These are phyloP conservation scores for sweet orange (Citrus sinensis) DNA, from an alignment of 345 rosid species.

Conservation along the genomic window DNA sequence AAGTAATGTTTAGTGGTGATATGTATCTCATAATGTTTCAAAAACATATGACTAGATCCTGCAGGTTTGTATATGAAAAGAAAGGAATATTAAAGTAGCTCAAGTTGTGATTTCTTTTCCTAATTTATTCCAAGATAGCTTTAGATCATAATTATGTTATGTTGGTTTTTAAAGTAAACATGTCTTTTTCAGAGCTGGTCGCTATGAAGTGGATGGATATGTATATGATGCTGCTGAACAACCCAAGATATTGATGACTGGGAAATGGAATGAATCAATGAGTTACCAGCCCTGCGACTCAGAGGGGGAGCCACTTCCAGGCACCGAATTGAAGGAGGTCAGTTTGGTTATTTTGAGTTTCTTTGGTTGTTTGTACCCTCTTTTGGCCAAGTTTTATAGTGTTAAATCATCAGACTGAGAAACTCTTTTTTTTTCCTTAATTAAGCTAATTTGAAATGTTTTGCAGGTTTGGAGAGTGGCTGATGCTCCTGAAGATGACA, in stretches of 20 bases:
- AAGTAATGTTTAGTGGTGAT: neutral
- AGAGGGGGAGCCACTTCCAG: constrained; percentile 78
- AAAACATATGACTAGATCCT: neutral
- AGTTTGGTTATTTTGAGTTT: constrained; percentile 1
- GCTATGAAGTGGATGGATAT: constrained; percentile 86
- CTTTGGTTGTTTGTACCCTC: neutral
- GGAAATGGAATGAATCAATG: constrained; percentile 79
- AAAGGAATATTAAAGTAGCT: neutral
- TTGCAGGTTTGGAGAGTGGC: constrained; percentile 72
- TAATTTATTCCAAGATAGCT: neutral
- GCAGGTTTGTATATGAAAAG: neutral
- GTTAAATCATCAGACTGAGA: neutral
- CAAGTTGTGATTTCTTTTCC: neutral
- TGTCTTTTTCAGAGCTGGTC: constrained; percentile 64
- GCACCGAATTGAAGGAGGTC: constrained; percentile 79
- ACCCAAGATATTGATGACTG: constrained; percentile 83
- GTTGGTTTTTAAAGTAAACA: neutral
- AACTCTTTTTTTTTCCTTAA: neutral
- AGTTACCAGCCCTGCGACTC: constrained; percentile 73
- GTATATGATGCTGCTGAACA: constrained; percentile 75
- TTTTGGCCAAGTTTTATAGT: neutral
- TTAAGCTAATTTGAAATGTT: neutral
- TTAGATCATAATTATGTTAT: neutral
- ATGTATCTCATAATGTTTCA: neutral
- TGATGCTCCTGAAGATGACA: constrained; percentile 70